A percentile compares a stretch with the other conserved stretches of the same genome.
Evolutionary conservation across 441 rosid species (phyloP).

Genomic region (Populus hybrid): DNA sequence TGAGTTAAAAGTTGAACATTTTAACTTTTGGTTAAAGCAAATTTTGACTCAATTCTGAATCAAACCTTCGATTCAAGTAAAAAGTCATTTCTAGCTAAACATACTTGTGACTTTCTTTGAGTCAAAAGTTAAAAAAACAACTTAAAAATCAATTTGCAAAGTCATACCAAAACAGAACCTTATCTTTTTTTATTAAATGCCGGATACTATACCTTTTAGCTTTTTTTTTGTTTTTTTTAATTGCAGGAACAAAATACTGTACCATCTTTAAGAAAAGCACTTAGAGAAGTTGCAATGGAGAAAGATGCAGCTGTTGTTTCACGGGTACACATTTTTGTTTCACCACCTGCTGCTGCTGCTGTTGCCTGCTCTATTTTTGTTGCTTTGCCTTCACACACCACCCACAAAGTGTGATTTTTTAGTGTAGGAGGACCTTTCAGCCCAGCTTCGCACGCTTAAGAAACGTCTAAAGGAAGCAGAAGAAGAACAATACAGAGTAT

Average conservation of each 20-base stretch:
- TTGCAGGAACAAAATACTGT: conserved; percentile 80
- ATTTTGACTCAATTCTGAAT: too few species aligned
- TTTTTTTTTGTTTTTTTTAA: not conserved
- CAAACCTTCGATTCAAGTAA: too few species aligned
- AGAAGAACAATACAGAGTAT: conserved; percentile 89
- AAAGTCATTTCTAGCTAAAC: too few species aligned
- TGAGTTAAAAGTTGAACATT: too few species aligned
- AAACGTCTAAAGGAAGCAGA: conserved; percentile 90
- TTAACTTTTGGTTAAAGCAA: too few species aligned
- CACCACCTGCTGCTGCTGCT: not conserved
- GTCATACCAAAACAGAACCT: too few species aligned
- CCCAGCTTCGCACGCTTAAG: conserved; percentile 88
- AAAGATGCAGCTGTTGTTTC: conserved; percentile 98
- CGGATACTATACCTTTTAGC: not conserved
- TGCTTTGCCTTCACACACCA: conserved; percentile 17
- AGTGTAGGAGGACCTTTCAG: conserved; percentile 89
- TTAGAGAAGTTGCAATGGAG: conserved; percentile 95
- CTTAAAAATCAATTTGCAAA: too few species aligned
- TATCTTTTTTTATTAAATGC: too few species aligned
- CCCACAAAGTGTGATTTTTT: conserved; percentile 26
- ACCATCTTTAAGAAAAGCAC: conserved; percentile 91
- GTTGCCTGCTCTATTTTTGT: not conserved
- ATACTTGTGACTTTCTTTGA: too few species aligned
- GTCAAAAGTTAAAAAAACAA: too few species aligned
- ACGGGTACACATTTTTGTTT: conserved; percentile 44